phyloP scores from a whole-genome alignment of 1,284 basidiomycete species.

The Cystobasidium slooffiae region DNA sequence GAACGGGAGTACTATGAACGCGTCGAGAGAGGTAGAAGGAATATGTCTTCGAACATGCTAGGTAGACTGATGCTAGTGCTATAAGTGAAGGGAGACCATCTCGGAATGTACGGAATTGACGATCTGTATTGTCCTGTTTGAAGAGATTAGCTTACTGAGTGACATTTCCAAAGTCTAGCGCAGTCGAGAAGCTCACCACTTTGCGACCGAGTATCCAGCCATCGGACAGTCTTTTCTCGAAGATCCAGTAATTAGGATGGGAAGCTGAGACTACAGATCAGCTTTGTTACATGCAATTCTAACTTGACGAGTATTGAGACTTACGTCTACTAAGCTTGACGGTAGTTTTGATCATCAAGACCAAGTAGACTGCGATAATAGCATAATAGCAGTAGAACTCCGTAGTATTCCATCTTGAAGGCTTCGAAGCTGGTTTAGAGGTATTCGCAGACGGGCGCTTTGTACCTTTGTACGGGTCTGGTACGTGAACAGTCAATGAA shows the following conservation, averaged over 20 bases:
- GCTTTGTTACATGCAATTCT: background rate
- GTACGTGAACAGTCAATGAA: conserved; percentile 20
- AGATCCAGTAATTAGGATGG: conserved; percentile 75
- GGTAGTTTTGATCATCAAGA: conserved; percentile 80
- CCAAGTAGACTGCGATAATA: conserved; percentile 68
- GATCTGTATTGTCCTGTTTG: conserved; percentile 58
- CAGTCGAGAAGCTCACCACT: conserved; percentile 55
- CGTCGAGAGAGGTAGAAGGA: conserved; percentile 65
- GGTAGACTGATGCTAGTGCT: conserved; percentile 53
- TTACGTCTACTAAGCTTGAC: conserved; percentile 74
- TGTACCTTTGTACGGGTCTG: background rate
- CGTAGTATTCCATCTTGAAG: conserved; percentile 71
- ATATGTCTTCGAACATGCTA: conserved; percentile 50
- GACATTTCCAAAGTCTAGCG: background rate
- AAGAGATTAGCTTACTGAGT: background rate
- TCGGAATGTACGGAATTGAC: conserved; percentile 58
- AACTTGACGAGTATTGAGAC: conserved; percentile 55
- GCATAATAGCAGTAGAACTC: conserved; percentile 83
- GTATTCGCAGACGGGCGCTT: background rate
- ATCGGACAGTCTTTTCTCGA: conserved; percentile 65
- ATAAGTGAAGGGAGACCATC: conserved; percentile 54
- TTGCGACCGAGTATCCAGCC: conserved; percentile 62
- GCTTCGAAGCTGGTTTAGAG: background rate
- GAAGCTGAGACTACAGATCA: conserved; percentile 60
- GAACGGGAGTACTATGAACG: conserved; percentile 62